Base-by-base conservation (phyloP, 306 rosid genomes). In the Lagenaria siceraria region DNA sequence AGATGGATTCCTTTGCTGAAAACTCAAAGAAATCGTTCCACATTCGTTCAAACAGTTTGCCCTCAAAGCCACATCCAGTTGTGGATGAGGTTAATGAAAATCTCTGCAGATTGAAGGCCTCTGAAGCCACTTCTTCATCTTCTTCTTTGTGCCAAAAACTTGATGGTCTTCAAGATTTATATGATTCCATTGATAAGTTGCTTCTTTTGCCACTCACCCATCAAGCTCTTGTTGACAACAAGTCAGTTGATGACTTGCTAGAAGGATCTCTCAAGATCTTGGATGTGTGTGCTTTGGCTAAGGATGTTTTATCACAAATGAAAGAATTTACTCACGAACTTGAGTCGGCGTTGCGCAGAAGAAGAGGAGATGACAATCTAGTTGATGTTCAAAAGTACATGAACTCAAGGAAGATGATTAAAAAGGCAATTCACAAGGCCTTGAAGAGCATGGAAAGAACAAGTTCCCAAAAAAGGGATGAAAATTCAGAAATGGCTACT, bases 131-230 rank as follows among this genome's bases (percentile, higher is more conserved):
- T 10, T 55, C 62, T 80, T 74, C 81, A 19, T 77, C 77, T 19
- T 14, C 78, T 66, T 80, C 76, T 36, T 53, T 75, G 29, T 61
- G 54, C 18, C 53, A 76, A 35, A 78, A 81, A 61, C 65, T 81
- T n/a, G 63, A 25, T 78, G 82, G 80, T 17, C 80, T 84, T 55
- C 79, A 81, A 58, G 73, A 75, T 62, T 75, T 84, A 52, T 64
- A 84, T 0, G 81, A 62, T 9, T 75, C 54, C 27, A 62, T 81
- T 22, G 77, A 75, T 24, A 62, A 77, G 58, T 53, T 79, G 66
- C 85, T 81, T 54, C 60, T 78, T 5, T 74, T 53, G 51, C 82
- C 77, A 10, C 54, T 78, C 29, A 69, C 64, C 43, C 78, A 68
- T 51, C 55, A 78, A 80, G 62, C 74, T 46, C 64, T 81, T 60